Conservation (phyloP, 768 basidiomycete species). For the Asterophora parasitica region DNA sequence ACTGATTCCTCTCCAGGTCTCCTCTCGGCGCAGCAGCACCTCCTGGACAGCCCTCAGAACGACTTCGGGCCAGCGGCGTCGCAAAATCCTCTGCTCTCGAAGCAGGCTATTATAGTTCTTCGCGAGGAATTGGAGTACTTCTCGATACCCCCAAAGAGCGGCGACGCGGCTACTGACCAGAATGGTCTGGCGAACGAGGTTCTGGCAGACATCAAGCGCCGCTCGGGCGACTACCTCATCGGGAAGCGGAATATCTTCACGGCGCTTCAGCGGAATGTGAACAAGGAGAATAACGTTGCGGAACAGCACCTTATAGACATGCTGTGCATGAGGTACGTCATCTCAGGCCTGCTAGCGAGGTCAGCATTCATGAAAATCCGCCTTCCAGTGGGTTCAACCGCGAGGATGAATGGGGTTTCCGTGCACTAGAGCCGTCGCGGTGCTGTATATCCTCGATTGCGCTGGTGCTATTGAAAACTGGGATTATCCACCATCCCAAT, state of each 20-base stretch:
- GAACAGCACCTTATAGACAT: slow-evolving; percentile 99
- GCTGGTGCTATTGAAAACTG: slow-evolving; percentile 94
- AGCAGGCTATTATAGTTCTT: slow-evolving; percentile 98
- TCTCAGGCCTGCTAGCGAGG: neutral
- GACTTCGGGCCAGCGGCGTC: slow-evolving; percentile 60
- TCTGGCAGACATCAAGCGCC: slow-evolving; percentile 76
- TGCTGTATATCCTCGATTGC: slow-evolving; percentile 99
- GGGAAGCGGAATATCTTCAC: slow-evolving; percentile 93
- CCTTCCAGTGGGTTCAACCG: slow-evolving; percentile 83
- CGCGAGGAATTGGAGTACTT: slow-evolving; percentile 99
- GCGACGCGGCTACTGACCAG: slow-evolving; percentile 60
- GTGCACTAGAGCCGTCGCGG: slow-evolving; percentile 90
- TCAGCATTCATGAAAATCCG: slow-evolving; percentile 4
- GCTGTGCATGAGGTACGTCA: slow-evolving; percentile 93
- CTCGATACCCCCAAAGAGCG: slow-evolving; percentile 79
- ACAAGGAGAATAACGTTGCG: slow-evolving; percentile 98
- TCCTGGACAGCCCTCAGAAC: slow-evolving; percentile 60
- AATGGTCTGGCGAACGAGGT: slow-evolving; percentile 76
- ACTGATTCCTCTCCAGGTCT: slow-evolving; percentile 67
- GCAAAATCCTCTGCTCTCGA: slow-evolving; percentile 89
- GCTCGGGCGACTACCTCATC: slow-evolving; percentile 84
- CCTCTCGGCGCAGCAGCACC: slow-evolving; percentile 72
- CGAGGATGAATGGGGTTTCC: slow-evolving; percentile 97
- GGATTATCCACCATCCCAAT: slow-evolving; percentile 74
- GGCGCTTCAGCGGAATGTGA: slow-evolving; percentile 96